Evolutionary conservation across 2,329 filamentous ascomycete genomes (phyloP).

Genomic region (Aaosphaeria pasadenensis): DNA sequence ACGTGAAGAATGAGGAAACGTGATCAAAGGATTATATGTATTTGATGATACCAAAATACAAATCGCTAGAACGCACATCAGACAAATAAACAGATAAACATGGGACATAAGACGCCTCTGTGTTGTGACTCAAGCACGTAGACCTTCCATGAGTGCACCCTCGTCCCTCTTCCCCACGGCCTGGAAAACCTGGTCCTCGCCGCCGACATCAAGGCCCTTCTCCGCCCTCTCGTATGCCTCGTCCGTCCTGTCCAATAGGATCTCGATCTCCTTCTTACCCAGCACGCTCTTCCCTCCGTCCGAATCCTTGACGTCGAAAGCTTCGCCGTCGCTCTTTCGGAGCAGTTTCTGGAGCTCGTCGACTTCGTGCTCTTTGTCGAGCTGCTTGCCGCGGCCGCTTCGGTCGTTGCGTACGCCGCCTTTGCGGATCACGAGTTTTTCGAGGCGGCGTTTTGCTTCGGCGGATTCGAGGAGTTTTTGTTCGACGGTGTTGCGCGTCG

Average conservation of each 20-base stretch:
- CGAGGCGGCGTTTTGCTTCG: slow-evolving; percentile 84
- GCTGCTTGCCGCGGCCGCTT: slow-evolving; percentile 51
- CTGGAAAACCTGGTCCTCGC: slow-evolving; percentile 58
- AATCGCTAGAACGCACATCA: too few relatives aligned
- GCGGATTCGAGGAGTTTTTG: slow-evolving; percentile 82
- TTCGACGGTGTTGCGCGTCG: slow-evolving; percentile 90
- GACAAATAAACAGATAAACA: too few relatives aligned
- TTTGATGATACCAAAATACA: too few relatives aligned
- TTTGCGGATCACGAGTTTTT: slow-evolving; percentile 95
- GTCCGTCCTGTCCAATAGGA: slow-evolving; percentile 72
- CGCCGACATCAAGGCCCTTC: slow-evolving; percentile 70
- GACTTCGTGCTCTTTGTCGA: slow-evolving; percentile 43
- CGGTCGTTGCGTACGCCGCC: slow-evolving; percentile 62
- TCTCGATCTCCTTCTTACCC: slow-evolving; percentile 71
- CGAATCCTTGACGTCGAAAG: slow-evolving; percentile 51
- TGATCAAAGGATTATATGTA: too few relatives aligned
- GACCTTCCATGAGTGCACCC: slow-evolving; percentile 48
- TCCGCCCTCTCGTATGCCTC: slow-evolving; percentile 71
- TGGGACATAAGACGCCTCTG: too few relatives aligned
- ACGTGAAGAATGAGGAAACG: too few relatives aligned
- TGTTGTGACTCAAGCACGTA: slow-evolving; percentile 10
- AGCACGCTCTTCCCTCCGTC: slow-evolving; percentile 54
- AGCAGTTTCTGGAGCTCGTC: slow-evolving; percentile 48
- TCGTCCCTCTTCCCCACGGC: slow-evolving; percentile 76
- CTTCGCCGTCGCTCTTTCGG: slow-evolving; percentile 65